Evolutionary conservation across 805 yeast genomes (phyloP), one percentile per base, ranked within the genome.

Genomic region (Sungouiella thailandica): DNA sequence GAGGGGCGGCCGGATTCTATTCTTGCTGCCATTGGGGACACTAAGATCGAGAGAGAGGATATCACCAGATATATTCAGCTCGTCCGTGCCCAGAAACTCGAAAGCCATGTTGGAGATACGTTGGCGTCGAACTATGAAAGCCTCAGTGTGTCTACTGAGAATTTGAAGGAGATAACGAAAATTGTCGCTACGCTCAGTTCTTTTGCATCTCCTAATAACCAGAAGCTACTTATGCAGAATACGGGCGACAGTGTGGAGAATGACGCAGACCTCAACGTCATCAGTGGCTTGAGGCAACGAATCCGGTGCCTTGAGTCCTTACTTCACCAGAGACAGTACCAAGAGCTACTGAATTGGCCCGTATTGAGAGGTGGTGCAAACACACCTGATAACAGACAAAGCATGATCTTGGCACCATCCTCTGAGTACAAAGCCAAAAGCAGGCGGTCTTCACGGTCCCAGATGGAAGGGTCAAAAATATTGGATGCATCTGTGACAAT

Each of bases 301-400:
- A 84, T 90, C 25, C 76, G 75, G 41, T 83, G 83, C 45, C 68
- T 90, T 33, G 96, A 88, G 46, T 80, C 76, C 35, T 57, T 87
- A 24, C 59, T 88, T 11, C 93, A 87, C 52, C 86, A 83, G 41
- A 82, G 78, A 34, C 85, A 76, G 43, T 77, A 71, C 49, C 70
- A 71, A 29, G 73, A 76, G 32, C 62, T 77, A 24, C 68, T 67
- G 20, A 71, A 39, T 47, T 68, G 58, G 71, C 74, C 69, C 4
- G 65, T 62, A 7, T 54, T 35, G 13, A 34, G 27, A 11, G 22
- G 17, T 4, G 29, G 7, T 2, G 22, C n/a, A 11, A 23, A 16
- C 7, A 7, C 36, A 5, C 22, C 22, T 6, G 43, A 33, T 5
- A 25, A 26, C 13, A 40, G 41, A 32, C 35, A 36, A 28, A 52